A percentile compares a stretch with the other conserved stretches of the same genome.
Conservation (phyloP, 129 eudicot species). For the Sambucus nigra region DNA sequence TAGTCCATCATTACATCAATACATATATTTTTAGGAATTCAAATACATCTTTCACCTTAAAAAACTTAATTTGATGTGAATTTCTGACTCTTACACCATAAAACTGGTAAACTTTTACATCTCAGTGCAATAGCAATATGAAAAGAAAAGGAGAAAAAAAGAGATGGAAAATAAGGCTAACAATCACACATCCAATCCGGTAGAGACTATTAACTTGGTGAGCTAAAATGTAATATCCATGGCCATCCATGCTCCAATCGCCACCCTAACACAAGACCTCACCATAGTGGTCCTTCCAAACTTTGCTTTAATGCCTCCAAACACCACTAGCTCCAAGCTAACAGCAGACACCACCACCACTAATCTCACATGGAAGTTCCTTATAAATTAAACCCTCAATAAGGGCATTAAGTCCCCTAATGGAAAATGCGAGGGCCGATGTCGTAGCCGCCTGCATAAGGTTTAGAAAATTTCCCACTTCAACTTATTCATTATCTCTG, state of each 20-base stretch:
- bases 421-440: constrained; percentile 26
- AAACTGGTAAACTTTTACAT: background rate
- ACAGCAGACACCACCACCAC: constrained; percentile 14
- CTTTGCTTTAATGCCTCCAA: constrained; percentile 18
- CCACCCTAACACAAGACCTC: constrained; percentile 21
- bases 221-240: constrained; percentile 22
- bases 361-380: constrained; percentile 14
- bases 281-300: constrained; percentile 8
- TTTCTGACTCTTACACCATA: background rate
- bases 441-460: constrained; percentile 26
- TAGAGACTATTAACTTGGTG: constrained; percentile 16
- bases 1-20: too few relatives aligned
- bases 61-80: background rate
- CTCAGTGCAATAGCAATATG: background rate
- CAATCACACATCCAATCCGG: constrained; percentile 9
- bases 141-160: background rate
- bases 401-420: constrained; percentile 25
- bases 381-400: constrained; percentile 18
- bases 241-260: constrained; percentile 26
- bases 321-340: constrained; percentile 21
- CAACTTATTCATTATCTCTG: background rate
- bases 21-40: background rate
- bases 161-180: too few relatives aligned
- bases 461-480: constrained; percentile 10
- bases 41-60: background rate